These are phyloP conservation scores for Xylariaceae sp. DNA, from an alignment of 2,329 filamentous ascomycete genomes.

Conservation along the genomic window DNA sequence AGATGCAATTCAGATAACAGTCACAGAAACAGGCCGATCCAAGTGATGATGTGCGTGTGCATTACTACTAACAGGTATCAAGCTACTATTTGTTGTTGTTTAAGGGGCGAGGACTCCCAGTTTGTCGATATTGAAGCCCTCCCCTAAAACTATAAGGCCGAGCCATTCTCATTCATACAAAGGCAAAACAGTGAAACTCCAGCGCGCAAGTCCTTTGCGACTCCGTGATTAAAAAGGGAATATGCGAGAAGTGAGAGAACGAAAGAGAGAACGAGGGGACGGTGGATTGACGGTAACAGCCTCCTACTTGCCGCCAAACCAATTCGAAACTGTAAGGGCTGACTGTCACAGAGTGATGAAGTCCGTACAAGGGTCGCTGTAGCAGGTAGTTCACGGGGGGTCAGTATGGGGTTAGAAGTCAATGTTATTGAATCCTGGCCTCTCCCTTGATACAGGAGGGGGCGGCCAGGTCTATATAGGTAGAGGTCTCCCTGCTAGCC, in stretches of 20 bases:
- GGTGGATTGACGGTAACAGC: background rate
- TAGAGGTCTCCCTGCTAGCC: no score
- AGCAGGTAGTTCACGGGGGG: no score
- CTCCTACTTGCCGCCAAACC: conserved; percentile 68
- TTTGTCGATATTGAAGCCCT: no score
- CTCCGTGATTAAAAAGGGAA: background rate
- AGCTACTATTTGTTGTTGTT: background rate
- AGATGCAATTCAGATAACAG: background rate
- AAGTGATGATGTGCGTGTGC: background rate
- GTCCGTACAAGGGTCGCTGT: no score
- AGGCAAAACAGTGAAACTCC: no score
- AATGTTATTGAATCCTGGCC: no score
- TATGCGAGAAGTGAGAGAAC: background rate
- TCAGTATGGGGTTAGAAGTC: no score
- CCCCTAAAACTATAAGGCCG: background rate
- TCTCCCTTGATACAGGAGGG: no score
- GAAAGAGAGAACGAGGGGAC: background rate
- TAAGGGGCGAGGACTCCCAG: background rate
- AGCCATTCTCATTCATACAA: conserved; percentile 11
- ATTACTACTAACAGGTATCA: background rate
- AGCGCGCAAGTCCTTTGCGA: background rate
- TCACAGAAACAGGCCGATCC: background rate
- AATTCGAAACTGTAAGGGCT: conserved; percentile 76
- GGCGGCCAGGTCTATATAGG: no score
- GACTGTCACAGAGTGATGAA: no score